Evolutionary conservation across 805 yeast genomes (phyloP), one percentile per base, ranked within the genome.

Genomic region (Monosporozyma aquatica): DNA sequence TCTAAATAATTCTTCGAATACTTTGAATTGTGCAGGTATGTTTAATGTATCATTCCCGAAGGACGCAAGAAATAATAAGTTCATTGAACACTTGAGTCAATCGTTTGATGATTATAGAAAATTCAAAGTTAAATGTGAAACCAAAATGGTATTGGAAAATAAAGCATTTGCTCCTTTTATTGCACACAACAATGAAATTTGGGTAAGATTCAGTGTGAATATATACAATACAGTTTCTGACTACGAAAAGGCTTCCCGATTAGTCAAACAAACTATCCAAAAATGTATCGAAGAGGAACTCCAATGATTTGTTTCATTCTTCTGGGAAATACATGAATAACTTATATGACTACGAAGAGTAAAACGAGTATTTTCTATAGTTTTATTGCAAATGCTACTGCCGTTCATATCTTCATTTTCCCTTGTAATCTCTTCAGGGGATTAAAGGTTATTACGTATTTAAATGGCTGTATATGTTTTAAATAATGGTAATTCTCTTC

Each of bases 221-320:
- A 59, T 78, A 7, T 81, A 78, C 56, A 72, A 76, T 47, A 82
- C 77, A 37, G 48, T 72, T 13, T 62, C 62, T 5, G 87, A 81
- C 50, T 80, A 68, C 55, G 62, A 14, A 8, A 26, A 25, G 17
- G 21, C 42, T 26, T 17, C 34, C 8, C n/a, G 13, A 6, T 6
- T 22, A 9, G n/a, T 42, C 5, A 37, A 33, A 17, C 15, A 27
- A 11, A 25, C 38, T 17, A 25, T 42, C 6, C 35, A 42, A 14
- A 39, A 38, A 28, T 26, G 28, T 15, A 27, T 42, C n/a, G 37
- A 43, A 24, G 30, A 28, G 6, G 30, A 28, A 28, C 14, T 28
- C 13, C 11, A 28, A 28, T 28, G n/a, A n/a, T n/a, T n/a, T n/a
- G n/a, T n/a, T n/a, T n/a, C n/a, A n/a, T n/a, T n/a, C n/a, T n/a